Base-by-base conservation (phyloP, 768 basidiomycete genomes). In the Trametes coccinea region DNA sequence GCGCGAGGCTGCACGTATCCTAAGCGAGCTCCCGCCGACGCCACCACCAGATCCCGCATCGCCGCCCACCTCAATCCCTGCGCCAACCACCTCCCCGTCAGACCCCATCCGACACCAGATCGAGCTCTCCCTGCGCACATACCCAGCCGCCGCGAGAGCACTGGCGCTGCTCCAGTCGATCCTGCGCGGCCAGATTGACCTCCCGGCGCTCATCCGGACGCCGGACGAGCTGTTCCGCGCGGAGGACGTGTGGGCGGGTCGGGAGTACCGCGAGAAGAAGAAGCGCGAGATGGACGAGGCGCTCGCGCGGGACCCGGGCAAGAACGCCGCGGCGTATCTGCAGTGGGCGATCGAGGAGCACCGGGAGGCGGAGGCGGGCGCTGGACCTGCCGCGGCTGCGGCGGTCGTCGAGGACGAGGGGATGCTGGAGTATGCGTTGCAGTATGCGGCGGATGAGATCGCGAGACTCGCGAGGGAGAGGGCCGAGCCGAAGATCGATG, bases 401-500 rank as follows among this genome's bases (percentile, higher is more conserved):
- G 54, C 67, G 71, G 78, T 58, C 5, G 77, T 55, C 3, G 69
- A 83, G 63, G 78, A 78, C 8, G 77, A 79, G 8, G 81, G 79
- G 40, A 80, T 84, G 67, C 72, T 86, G 53, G 79, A 79, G 27
- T 77, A 79, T 30, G 87, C 88, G 53, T 72, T 92, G 66, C 78
- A 80, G 11, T 82, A 84, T 70, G 82, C 84, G 50, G 86, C 81
- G 2, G 77, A 77, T 27, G 75, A 80, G 40, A 82, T 92, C 45
- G 73, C 76, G 46, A 71, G 77, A 62, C 66, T 87, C 66, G 69
- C 49, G 40, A 62, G 60, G 69, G 43, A 55, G 58, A 56, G 48
- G 51, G 59, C 37, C 54, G 52, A 52, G 65, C 44, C 29, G 59
- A 61, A 22, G 48, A n/a, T 53, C 44, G 61, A 43, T 37, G 33